A percentile compares a stretch with the other conserved stretches of the same genome.
These are phyloP conservation scores for Zasmidium citrigriseum DNA, from an alignment of 2,329 filamentous ascomycete species.

Conservation along the genomic window DNA sequence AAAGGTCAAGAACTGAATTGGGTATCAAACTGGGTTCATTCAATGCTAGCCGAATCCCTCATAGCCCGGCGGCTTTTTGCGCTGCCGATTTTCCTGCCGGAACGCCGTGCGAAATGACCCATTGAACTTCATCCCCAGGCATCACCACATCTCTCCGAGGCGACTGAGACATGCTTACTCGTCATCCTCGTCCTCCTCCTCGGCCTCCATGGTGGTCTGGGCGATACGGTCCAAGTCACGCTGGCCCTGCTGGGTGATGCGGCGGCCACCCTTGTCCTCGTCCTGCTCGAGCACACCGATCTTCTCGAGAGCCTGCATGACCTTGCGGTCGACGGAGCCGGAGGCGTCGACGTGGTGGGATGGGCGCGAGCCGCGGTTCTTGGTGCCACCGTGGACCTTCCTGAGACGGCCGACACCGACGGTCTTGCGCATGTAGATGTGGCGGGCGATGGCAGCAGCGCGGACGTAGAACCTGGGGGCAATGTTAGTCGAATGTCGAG, in stretches of 20 bases:
- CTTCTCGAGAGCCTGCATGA: constrained; percentile 97
- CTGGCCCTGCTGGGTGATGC: constrained; percentile 97
- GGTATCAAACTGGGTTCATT: constrained; percentile 28
- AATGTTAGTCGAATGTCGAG: not conserved
- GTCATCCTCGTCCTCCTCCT: constrained; percentile 50
- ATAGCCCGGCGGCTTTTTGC: constrained; percentile 10
- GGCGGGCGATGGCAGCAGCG: constrained; percentile 91
- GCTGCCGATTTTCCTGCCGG: constrained; percentile 10
- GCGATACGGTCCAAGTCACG: constrained; percentile 89
- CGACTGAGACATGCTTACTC: constrained; percentile 25
- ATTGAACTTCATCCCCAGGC: constrained; percentile 19
- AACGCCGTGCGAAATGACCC: constrained; percentile 22
- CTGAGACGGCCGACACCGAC: constrained; percentile 97
- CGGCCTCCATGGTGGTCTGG: constrained; percentile 53
- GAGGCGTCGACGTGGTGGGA: constrained; percentile 94
- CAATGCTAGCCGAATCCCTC: constrained; percentile 19
- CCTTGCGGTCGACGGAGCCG: constrained; percentile 94
- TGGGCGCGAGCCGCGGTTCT: constrained; percentile 93
- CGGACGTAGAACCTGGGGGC: constrained; percentile 68
- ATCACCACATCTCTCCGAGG: constrained; percentile 8
- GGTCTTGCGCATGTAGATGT: constrained; percentile 99
- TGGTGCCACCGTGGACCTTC: constrained; percentile 85
- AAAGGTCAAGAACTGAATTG: constrained; percentile 8
- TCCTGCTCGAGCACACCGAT: constrained; percentile 97
- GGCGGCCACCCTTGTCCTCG: constrained; percentile 96